Evolutionary conservation across 2,329 filamentous ascomycete genomes (phyloP).

Genomic region (Didymella glomerata): DNA sequence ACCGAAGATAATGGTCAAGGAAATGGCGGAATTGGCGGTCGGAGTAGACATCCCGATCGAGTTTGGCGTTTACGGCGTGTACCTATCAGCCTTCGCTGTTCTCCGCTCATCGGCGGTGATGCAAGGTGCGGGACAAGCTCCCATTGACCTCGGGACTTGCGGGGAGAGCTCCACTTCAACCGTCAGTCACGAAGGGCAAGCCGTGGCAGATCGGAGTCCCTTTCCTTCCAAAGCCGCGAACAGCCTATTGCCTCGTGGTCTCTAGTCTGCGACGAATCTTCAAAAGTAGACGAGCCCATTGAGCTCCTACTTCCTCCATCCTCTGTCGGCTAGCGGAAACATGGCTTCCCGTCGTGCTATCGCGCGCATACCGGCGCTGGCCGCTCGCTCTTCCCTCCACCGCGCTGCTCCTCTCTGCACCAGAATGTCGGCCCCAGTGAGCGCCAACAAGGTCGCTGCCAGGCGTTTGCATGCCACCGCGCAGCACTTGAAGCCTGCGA

Average conservation of each 20-base stretch:
- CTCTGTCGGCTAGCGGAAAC: slow-evolving; percentile 26
- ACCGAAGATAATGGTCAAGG: not conserved
- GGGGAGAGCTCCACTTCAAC: slow-evolving; percentile 28
- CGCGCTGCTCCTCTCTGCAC: slow-evolving; percentile 47
- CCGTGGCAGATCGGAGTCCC: slow-evolving; percentile 27
- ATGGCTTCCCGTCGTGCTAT: slow-evolving; percentile 59
- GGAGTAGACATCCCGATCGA: slow-evolving; percentile 10
- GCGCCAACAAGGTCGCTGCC: slow-evolving; percentile 52
- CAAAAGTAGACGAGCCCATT: slow-evolving; percentile 17
- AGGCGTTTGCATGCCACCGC: slow-evolving; percentile 64
- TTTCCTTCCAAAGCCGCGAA: slow-evolving; percentile 28
- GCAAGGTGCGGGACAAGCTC: slow-evolving; percentile 12
- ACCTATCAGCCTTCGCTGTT: slow-evolving; percentile 11
- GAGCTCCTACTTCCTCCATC: slow-evolving; percentile 14
- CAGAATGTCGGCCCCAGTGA: slow-evolving; percentile 52
- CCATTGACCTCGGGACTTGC: slow-evolving; percentile 20
- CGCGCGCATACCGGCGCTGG: slow-evolving; percentile 53
- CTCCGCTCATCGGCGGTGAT: slow-evolving; percentile 7
- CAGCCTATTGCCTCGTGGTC: slow-evolving; percentile 20
- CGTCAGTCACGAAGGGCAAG: slow-evolving; percentile 21
- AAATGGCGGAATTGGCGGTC: slow-evolving; percentile 6
- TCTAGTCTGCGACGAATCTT: slow-evolving; percentile 5
- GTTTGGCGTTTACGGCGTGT: slow-evolving; percentile 20
- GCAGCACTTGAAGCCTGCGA: slow-evolving; percentile 59
- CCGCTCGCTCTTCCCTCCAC: slow-evolving; percentile 48